phyloP scores from a whole-genome alignment of 2,329 filamentous ascomycete species.

The Stagonosporopsis tanaceti region DNA sequence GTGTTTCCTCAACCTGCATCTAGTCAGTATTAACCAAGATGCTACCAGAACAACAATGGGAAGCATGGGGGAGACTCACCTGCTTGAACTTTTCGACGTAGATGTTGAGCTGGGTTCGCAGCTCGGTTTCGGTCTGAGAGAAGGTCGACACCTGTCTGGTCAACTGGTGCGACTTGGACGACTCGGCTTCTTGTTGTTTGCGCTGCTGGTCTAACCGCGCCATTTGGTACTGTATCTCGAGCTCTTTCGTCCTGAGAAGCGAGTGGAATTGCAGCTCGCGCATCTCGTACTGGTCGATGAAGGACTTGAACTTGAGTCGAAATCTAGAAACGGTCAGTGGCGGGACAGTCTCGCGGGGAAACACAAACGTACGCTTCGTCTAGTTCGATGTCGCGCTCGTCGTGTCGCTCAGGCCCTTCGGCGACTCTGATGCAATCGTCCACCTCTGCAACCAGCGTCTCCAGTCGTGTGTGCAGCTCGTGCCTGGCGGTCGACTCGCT shows the following conservation, averaged over 20 bases:
- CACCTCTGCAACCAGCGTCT: constrained; percentile 80
- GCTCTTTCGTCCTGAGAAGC: constrained; percentile 89
- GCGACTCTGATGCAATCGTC: constrained; percentile 89
- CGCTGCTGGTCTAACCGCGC: constrained; percentile 89
- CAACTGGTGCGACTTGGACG: constrained; percentile 80
- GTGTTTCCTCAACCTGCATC: constrained; percentile 91
- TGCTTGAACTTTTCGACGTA: constrained; percentile 99
- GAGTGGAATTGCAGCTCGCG: constrained; percentile 94
- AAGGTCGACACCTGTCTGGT: constrained; percentile 94
- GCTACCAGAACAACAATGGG: constrained; percentile 36
- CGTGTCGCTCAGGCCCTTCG: constrained; percentile 75
- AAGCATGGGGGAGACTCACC: constrained; percentile 63
- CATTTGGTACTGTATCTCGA: constrained; percentile 92
- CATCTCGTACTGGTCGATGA: constrained; percentile 96
- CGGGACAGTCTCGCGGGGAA: not conserved
- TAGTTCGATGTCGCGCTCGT: constrained; percentile 85
- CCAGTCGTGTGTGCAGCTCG: constrained; percentile 85
- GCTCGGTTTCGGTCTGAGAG: constrained; percentile 92
- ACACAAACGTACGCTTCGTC: constrained; percentile 77
- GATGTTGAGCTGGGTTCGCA: constrained; percentile 94
- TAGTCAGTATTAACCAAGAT: constrained; percentile 58
- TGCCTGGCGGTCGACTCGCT: constrained; percentile 82
- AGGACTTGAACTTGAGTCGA: constrained; percentile 86
- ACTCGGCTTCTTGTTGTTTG: constrained; percentile 84
- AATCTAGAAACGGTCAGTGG: constrained; percentile 50